A percentile compares a stretch with the other conserved stretches of the same genome.
Evolutionary conservation across 495 filamentous ascomycete species (phyloP).

Genomic region (Chaetomium tenue): DNA sequence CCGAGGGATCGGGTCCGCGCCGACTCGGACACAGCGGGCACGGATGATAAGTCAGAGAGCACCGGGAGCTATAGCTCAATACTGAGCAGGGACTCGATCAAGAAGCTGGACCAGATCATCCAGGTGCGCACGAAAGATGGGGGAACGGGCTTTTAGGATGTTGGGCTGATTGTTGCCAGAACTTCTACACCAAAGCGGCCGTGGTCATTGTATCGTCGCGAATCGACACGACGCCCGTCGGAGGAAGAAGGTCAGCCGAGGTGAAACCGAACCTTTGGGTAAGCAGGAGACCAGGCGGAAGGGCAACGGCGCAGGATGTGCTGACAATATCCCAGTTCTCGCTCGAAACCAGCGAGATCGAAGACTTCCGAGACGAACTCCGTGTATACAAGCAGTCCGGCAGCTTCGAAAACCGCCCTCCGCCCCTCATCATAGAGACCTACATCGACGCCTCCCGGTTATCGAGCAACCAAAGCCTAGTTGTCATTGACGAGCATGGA

Average conservation of each 20-base stretch:
- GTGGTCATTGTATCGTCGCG: slow-evolving; percentile 80
- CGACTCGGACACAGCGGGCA: slow-evolving; percentile 39
- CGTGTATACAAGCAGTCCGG: slow-evolving; percentile 75
- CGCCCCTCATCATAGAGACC: slow-evolving; percentile 84
- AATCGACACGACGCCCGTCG: slow-evolving; percentile 62
- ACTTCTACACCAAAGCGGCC: slow-evolving; percentile 86
- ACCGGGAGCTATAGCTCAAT: slow-evolving; percentile 48
- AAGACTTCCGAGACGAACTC: slow-evolving; percentile 76
- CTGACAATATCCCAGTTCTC: slow-evolving; percentile 66
- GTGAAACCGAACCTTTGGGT: slow-evolving; percentile 91
- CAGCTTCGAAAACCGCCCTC: slow-evolving; percentile 71
- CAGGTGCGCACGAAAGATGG: slow-evolving; percentile 58
- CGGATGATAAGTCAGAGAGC: slow-evolving; percentile 42
- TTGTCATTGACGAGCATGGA: slow-evolving; percentile 81
- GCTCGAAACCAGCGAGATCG: slow-evolving; percentile 87
- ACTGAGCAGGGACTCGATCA: slow-evolving; percentile 58
- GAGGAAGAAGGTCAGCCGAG: slow-evolving; percentile 49
- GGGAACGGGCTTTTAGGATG: background rate
- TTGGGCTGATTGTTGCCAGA: slow-evolving; percentile 53
- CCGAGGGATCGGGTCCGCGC: slow-evolving; percentile 56
- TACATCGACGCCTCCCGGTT: slow-evolving; percentile 80
- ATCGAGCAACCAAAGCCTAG: slow-evolving; percentile 80
- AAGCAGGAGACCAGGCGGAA: slow-evolving; percentile 42
- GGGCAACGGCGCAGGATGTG: background rate
- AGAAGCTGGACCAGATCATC: slow-evolving; percentile 85